Evolutionary conservation across 139 green algal species (phyloP).

Genomic region (Monoraphidium neglectum): DNA sequence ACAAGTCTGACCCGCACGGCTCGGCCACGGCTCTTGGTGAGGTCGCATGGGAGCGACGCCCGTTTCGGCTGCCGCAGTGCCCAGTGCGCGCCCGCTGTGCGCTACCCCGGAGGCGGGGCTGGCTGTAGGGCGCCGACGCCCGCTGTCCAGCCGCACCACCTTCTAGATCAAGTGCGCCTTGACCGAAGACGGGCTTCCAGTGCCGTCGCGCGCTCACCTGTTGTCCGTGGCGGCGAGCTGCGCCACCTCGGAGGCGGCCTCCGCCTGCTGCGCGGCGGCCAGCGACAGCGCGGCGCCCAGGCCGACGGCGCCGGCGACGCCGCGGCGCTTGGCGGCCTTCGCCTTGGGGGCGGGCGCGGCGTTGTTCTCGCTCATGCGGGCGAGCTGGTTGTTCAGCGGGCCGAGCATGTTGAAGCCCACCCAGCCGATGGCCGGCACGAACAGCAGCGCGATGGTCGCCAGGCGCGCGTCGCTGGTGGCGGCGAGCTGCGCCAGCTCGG

Average conservation of each 20-base stretch:
- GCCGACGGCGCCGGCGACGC: conserved; percentile 20
- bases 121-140: no score
- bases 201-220: conserved; percentile 56
- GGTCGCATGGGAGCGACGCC: no score
- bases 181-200: no score
- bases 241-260: conserved; percentile 62
- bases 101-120: no score
- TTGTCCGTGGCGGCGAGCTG: conserved; percentile 69
- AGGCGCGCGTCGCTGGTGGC: conserved; percentile 1
- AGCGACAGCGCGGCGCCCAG: conserved; percentile 56
- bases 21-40: no score
- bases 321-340: conserved; percentile 12
- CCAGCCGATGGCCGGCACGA: conserved; percentile 64
- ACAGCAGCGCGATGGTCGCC: conserved; percentile 43
- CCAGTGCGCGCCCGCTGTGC: no score
- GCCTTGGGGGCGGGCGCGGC: conserved; percentile 6
- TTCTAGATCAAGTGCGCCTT: conserved; percentile 43
- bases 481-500: no score
- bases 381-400: conserved; percentile 63
- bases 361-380: conserved; percentile 43
- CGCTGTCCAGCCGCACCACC: conserved; percentile 63
- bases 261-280: conserved; percentile 47
- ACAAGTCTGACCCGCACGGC: no score
- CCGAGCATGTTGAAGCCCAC: conserved; percentile 82
- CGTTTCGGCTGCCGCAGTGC: no score